Conservation (phyloP, 495 filamentous ascomycete species). For the Aspergillus homomorphus region DNA sequence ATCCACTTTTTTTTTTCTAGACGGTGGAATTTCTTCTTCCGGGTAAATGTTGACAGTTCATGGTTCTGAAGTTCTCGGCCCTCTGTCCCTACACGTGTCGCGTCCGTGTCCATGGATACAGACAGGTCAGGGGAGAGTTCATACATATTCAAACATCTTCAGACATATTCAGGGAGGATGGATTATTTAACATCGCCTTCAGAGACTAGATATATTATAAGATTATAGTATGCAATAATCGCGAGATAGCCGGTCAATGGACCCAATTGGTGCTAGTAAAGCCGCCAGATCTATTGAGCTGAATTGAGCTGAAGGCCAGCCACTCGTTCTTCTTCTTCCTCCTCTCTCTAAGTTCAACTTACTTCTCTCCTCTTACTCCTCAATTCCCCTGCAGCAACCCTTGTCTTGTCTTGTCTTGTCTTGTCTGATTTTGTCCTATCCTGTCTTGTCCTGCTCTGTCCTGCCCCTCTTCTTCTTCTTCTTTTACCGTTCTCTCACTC, state of each 20-base stretch:
- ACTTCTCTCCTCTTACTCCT: no score
- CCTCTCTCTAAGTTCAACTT: no score
- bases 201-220: no score
- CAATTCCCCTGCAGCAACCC: constrained; percentile 4
- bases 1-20: not conserved
- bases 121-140: not conserved
- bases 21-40: not conserved
- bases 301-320: not conserved
- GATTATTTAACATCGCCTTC: no score
- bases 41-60: constrained; percentile 6
- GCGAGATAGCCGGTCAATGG: no score
- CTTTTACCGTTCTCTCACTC: not conserved
- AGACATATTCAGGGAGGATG: no score
- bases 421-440: no score
- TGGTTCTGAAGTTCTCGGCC: no score
- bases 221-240: no score
- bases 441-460: not conserved
- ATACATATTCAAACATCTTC: no score
- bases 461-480: not conserved
- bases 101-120: not conserved
- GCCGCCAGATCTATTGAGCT: not conserved
- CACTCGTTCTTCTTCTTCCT: not conserved
- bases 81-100: constrained; percentile 4
- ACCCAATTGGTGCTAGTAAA: not conserved
- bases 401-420: no score